Evolutionary conservation across 208 protist genomes (phyloP).

Genomic region (Leishmania major): DNA sequence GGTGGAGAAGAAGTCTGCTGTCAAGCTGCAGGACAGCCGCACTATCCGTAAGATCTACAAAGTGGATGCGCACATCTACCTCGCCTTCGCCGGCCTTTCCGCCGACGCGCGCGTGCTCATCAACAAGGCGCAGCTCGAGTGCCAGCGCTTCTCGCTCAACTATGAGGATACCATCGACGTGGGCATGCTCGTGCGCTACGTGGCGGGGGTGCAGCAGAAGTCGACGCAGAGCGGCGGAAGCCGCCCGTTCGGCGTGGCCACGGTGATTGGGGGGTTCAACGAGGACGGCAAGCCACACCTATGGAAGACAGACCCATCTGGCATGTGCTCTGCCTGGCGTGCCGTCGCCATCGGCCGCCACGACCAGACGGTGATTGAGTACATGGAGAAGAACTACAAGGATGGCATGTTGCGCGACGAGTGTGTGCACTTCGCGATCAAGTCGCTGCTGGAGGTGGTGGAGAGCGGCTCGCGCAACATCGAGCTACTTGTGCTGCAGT

Average conservation of each 20-base stretch:
- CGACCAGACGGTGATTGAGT: constrained; percentile 98
- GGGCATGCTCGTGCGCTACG: constrained; percentile 98
- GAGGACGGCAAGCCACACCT: constrained; percentile 93
- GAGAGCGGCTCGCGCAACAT: constrained; percentile 93
- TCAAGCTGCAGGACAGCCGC: constrained; percentile 99
- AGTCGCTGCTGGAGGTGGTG: constrained; percentile 98
- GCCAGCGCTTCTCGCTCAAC: constrained; percentile 98
- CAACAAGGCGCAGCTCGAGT: constrained; percentile 98
- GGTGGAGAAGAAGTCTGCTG: constrained; percentile 98
- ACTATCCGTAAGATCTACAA: constrained; percentile 99
- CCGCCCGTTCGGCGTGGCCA: constrained; percentile 99
- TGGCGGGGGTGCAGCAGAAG: constrained; percentile 98
- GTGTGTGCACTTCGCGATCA: constrained; percentile 97
- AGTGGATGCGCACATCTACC: constrained; percentile 98
- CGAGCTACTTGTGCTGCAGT: constrained; percentile 85
- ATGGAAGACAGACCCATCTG: constrained; percentile 90
- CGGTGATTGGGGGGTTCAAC: constrained; percentile 99
- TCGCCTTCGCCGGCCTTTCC: constrained; percentile 98
- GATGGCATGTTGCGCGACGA: constrained; percentile 91
- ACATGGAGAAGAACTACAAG: constrained; percentile 99
- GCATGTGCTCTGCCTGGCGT: constrained; percentile 85
- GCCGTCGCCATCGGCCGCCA: constrained; percentile 92
- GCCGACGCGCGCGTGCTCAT: constrained; percentile 99
- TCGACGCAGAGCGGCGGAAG: constrained; percentile 98
- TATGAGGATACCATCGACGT: constrained; percentile 98